A percentile compares a stretch with the other conserved stretches of the same genome.
phyloP scores from a whole-genome alignment of 345 rosid species.

The Eucalyptus dawsonii region DNA sequence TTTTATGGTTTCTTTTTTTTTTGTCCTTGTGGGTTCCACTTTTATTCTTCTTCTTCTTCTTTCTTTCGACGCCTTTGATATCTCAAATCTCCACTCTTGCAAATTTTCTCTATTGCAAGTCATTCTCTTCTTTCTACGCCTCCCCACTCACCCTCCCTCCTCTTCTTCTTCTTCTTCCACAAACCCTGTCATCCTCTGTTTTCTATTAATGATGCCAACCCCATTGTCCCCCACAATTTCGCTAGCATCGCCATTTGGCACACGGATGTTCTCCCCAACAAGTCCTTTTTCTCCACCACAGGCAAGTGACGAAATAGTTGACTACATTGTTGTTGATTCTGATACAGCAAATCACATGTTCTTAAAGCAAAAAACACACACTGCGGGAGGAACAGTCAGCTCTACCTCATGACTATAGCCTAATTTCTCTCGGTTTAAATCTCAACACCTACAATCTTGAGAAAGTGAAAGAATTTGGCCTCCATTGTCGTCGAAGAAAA shows the following conservation, averaged over 20 bases:
- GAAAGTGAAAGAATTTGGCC: background rate
- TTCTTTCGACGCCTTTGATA: too few relatives aligned
- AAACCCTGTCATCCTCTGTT: background rate
- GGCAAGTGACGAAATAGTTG: background rate
- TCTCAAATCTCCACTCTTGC: background rate
- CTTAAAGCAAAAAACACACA: background rate
- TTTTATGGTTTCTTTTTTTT: too few relatives aligned
- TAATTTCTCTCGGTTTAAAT: background rate
- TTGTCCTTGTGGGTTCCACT: background rate
- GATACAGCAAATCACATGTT: background rate
- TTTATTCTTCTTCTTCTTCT: too few relatives aligned
- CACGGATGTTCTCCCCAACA: background rate
- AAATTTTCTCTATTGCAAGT: too few relatives aligned
- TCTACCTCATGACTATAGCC: background rate
- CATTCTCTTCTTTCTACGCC: background rate
- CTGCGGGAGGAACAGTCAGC: background rate
- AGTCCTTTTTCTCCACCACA: background rate
- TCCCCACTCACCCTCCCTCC: background rate
- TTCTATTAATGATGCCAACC: background rate
- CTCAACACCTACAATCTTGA: background rate
- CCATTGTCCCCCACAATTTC: background rate
- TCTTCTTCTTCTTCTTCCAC: background rate
- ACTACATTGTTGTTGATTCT: background rate
- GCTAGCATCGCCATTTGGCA: background rate
- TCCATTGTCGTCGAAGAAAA: background rate